Evolutionary conservation across 805 yeast genomes (phyloP).

Genomic region (Nakazawaea ernobii): DNA sequence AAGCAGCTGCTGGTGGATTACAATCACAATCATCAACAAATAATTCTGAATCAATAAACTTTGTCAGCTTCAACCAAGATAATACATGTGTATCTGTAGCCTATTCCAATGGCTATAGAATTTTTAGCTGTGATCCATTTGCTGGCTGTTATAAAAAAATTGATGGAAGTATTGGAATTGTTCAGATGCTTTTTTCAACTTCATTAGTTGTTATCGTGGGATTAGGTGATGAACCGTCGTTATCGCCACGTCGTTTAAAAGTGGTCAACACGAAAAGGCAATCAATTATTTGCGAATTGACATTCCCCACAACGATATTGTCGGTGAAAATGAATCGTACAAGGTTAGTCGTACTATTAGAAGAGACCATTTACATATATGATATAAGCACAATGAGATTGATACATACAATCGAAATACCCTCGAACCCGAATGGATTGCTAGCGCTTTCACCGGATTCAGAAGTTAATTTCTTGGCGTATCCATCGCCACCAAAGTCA

Average conservation of each 20-base stretch:
- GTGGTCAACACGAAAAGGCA: constrained; percentile 73
- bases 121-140: constrained; percentile 83
- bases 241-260: constrained; percentile 79
- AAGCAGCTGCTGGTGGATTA: constrained; percentile 9
- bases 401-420: constrained; percentile 65
- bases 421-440: constrained; percentile 52
- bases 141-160: constrained; percentile 56
- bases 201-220: constrained; percentile 83
- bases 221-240: constrained; percentile 64
- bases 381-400: constrained; percentile 88
- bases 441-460: constrained; percentile 54
- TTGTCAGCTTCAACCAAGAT: constrained; percentile 82
- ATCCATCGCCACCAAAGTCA: constrained; percentile 71
- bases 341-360: constrained; percentile 73
- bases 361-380: constrained; percentile 82
- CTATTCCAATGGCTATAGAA: constrained; percentile 56
- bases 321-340: constrained; percentile 79
- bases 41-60: constrained; percentile 28
- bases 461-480: constrained; percentile 54
- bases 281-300: constrained; percentile 77
- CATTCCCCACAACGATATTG: constrained; percentile 77
- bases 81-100: constrained; percentile 75
- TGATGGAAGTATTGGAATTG: constrained; percentile 63
- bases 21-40: constrained; percentile 10
- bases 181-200: constrained; percentile 89